Base-by-base conservation (phyloP, 768 basidiomycete genomes). In the Collybiopsis luxurians region DNA sequence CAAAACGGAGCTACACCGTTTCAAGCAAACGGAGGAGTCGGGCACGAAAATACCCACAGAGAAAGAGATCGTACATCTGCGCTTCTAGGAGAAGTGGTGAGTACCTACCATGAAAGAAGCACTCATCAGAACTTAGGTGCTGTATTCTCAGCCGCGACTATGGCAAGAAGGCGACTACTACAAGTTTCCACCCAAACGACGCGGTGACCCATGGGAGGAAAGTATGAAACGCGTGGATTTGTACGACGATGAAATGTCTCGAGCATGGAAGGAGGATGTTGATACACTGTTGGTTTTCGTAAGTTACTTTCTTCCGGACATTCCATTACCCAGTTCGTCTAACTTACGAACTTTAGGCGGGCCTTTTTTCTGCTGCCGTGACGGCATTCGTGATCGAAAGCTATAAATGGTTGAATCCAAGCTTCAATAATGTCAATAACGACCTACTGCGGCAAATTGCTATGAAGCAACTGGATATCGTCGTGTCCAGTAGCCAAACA, bases 221-320 rank as follows among this genome's bases (percentile, higher is more conserved):
- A 68, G 68, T 55, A 60, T 62, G 55, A 62, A 59, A 12, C 40
- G 66, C 43, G 61, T 64, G 2, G 65, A 68, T 40, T 62, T 65
- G 27, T 66, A 69, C 56, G 69, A 71, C 50, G 65, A 66, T 28
- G 67, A 68, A 24, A 64, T 68, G 63, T 71, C 68, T 27, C 62
- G 66, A n/a, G 66, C 62, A 3, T 69, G 68, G 68, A 69, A 67
- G 36, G 68, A 71, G 19, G 69, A 71, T 53, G 66, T 71, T 0
- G 68, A 71, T 30, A 68, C 69, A 30, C 56, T 71, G 1, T 56
- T 71, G 11, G 67, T 69, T 13, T 69, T 71, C 39, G 69, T 70
- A 23, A 28, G 66, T 64, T 0, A 19, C 11, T 40, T 34, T 12
- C 31, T 40, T 2, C 1, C 47, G n/a, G 21, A 19, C 26, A 4